phyloP scores from a whole-genome alignment of 208 protist species.

The Trypanosoma avium region DNA sequence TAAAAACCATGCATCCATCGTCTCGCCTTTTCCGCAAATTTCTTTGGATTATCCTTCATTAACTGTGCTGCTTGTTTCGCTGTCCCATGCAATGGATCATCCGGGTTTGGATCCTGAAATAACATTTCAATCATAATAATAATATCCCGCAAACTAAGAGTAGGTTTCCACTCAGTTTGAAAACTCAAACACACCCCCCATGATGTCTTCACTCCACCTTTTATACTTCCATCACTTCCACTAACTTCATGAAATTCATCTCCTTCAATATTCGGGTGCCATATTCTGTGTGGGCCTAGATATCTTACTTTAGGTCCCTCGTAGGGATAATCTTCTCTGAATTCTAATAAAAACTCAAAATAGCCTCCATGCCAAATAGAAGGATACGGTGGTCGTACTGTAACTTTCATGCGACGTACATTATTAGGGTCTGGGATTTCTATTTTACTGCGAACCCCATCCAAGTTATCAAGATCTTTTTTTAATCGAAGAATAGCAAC shows the following conservation, averaged over 20 bases:
- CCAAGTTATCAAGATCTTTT: conserved; percentile 59
- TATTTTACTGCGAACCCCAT: conserved; percentile 49
- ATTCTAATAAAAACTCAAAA: conserved; percentile 70
- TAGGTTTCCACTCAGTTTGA: conserved; percentile 77
- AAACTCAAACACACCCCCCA: conserved; percentile 89
- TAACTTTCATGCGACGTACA: conserved; percentile 51
- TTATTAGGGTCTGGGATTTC: conserved; percentile 42
- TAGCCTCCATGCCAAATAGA: conserved; percentile 69
- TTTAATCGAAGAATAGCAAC: conserved; percentile 55
- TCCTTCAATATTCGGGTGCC: conserved; percentile 91
- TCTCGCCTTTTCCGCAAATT: conserved; percentile 47
- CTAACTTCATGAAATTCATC: conserved; percentile 39
- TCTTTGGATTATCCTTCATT: conserved; percentile 47
- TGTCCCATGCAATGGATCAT: conserved; percentile 78
- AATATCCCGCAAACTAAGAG: conserved; percentile 66
- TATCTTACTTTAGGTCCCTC: conserved; percentile 81
- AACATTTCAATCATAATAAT: conserved; percentile 81
- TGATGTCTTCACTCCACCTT: not conserved
- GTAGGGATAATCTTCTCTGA: conserved; percentile 78
- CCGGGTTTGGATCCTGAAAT: conserved; percentile 74
- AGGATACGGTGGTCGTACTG: conserved; percentile 27
- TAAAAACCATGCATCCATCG: conserved; percentile 75
- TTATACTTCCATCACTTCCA: not conserved
- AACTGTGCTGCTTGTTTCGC: conserved; percentile 65
- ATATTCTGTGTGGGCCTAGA: conserved; percentile 66